Percentiles rank a stretch among this genome's conserved stretches.
Evolutionary conservation across 129 eudicot genomes (phyloP).

Genomic region (Flaveria bidentis): DNA sequence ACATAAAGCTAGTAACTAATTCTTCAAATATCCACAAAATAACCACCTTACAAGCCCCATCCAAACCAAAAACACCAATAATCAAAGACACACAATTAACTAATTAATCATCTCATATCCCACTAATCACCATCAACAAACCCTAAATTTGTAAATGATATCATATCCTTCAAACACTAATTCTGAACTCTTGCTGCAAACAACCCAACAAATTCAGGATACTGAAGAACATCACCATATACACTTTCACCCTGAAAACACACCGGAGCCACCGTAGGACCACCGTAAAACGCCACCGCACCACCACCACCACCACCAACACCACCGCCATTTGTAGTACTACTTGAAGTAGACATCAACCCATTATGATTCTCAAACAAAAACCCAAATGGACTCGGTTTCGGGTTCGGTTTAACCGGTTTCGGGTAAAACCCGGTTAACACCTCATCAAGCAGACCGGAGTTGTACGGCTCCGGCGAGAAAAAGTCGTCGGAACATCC

Average conservation of each 20-base stretch:
- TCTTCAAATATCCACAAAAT: background rate
- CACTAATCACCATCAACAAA: background rate
- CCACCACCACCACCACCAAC: slow-evolving; percentile 10
- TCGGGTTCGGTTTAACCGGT: slow-evolving; percentile 19
- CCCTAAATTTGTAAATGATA: background rate
- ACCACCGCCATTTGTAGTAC: background rate
- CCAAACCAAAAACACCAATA: background rate
- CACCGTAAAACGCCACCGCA: slow-evolving; percentile 24
- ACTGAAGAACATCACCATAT: slow-evolving; percentile 48
- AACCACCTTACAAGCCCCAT: background rate
- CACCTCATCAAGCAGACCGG: slow-evolving; percentile 61
- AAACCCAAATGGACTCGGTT: background rate
- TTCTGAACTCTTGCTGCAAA: slow-evolving; percentile 51
- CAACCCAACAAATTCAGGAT: slow-evolving; percentile 44
- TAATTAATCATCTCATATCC: background rate
- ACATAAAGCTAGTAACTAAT: background rate
- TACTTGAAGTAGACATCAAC: background rate
- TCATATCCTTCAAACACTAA: background rate
- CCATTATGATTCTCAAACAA: background rate
- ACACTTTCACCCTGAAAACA: slow-evolving; percentile 21
- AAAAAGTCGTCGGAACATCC: slow-evolving; percentile 42
- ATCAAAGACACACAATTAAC: background rate
- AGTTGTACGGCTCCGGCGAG: slow-evolving; percentile 41
- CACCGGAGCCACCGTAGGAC: slow-evolving; percentile 6
- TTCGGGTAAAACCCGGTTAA: slow-evolving; percentile 60